Evolutionary conservation across 306 rosid species (phyloP).

Genomic region (Hylodesmum podocarpum): DNA sequence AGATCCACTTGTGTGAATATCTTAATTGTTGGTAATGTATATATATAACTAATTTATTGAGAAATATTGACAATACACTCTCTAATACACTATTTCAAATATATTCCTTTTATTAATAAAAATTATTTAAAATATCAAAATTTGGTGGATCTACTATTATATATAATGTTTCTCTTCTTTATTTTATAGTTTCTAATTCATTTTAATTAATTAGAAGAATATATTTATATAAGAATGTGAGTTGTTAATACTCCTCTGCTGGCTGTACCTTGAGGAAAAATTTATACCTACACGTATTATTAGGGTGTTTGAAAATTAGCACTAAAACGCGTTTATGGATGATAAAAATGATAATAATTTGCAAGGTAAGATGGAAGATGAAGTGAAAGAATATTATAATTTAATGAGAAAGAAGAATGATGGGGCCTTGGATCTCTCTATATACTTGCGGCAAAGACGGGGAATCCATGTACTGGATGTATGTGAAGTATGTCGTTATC

Average conservation of each 20-base stretch:
- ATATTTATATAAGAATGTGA: too few species aligned
- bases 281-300: background rate
- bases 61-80: too few species aligned
- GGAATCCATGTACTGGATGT: slow-evolving; percentile 22
- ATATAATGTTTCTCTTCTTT: too few species aligned
- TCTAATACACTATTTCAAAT: too few species aligned
- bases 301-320: slow-evolving; percentile 28
- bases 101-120: too few species aligned
- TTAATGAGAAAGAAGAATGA: slow-evolving; percentile 1
- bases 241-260: too few species aligned
- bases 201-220: too few species aligned
- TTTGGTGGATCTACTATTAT: too few species aligned
- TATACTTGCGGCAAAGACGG: background rate
- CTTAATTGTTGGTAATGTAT: background rate
- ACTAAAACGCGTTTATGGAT: slow-evolving; percentile 37
- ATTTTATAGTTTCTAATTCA: too few species aligned
- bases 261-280: too few species aligned
- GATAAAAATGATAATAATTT: background rate
- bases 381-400: slow-evolving; percentile 3
- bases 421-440: slow-evolving; percentile 23
- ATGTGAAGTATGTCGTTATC: slow-evolving; percentile 42
- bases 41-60: too few species aligned
- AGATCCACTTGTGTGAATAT: background rate
- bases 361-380: background rate
- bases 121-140: too few species aligned